phyloP scores from a whole-genome alignment of 768 basidiomycete species.

The Trametes cingulata region DNA sequence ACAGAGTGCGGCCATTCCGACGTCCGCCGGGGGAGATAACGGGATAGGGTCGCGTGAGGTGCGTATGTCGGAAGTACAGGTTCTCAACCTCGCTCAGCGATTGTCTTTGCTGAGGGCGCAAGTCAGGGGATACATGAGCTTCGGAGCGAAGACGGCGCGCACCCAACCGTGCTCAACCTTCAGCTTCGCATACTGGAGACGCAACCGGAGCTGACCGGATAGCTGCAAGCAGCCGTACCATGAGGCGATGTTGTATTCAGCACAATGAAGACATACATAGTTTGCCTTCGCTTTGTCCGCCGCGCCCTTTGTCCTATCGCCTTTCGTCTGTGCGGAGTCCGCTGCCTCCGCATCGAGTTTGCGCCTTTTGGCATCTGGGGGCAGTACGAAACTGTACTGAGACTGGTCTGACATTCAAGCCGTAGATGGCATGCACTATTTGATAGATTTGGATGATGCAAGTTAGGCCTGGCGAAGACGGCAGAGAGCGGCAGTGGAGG shows the following conservation, averaged over 20 bases:
- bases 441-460: background rate
- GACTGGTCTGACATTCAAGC: background rate
- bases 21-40: constrained; percentile 22
- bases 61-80: constrained; percentile 75
- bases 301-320: background rate
- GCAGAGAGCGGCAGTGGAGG: background rate
- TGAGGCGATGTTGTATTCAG: no score
- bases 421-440: background rate
- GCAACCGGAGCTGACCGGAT: constrained; percentile 68
- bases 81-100: constrained; percentile 82
- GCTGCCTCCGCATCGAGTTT: background rate
- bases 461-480: background rate
- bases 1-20: constrained; percentile 10
- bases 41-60: constrained; percentile 30
- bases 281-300: constrained; percentile 15
- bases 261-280: constrained; percentile 18
- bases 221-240: constrained; percentile 42
- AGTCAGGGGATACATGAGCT: no score
- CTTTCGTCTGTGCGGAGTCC: background rate
- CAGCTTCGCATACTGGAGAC: constrained; percentile 73
- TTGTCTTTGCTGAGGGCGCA: constrained; percentile 72
- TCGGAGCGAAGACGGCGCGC: constrained; percentile 25
- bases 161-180: constrained; percentile 87
- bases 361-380: constrained; percentile 3
- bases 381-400: background rate